Evolutionary conservation across 371 early-diverging fungal species (phyloP).

Genomic region (Nematocida sp.): DNA sequence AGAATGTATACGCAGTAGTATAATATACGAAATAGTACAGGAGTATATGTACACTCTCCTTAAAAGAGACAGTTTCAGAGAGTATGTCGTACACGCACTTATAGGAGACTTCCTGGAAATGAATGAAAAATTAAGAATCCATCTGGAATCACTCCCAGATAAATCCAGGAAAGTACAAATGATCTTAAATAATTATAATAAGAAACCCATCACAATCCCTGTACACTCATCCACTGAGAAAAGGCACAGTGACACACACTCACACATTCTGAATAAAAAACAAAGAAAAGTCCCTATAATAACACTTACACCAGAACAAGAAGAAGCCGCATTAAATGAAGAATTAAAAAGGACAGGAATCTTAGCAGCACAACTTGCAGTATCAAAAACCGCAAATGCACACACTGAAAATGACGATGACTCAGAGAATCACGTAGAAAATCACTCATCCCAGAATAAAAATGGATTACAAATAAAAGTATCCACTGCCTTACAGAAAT

Average conservation of each 20-base stretch:
- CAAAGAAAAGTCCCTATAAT: not conserved
- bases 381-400: constrained; percentile 10
- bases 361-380: constrained; percentile 38
- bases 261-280: not conserved
- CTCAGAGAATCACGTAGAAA: not conserved
- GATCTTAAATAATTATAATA: not conserved
- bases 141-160: not conserved
- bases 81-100: constrained; percentile 3
- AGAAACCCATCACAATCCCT: not conserved
- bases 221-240: not conserved
- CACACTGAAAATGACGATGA: not conserved
- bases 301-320: not conserved
- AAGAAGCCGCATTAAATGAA: constrained; percentile 9
- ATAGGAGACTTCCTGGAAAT: constrained; percentile 6
- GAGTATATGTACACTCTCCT: constrained; percentile 6
- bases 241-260: not conserved
- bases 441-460: not conserved
- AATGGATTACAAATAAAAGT: not conserved
- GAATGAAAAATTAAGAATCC: not conserved
- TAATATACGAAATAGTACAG: constrained; percentile 12
- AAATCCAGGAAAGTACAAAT: not conserved
- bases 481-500: not conserved
- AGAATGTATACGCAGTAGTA: not conserved
- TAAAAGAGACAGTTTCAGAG: not conserved
- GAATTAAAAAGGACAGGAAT: constrained; percentile 21